Conservation (phyloP, 768 basidiomycete species). For the Tricholoma furcatifolium region DNA sequence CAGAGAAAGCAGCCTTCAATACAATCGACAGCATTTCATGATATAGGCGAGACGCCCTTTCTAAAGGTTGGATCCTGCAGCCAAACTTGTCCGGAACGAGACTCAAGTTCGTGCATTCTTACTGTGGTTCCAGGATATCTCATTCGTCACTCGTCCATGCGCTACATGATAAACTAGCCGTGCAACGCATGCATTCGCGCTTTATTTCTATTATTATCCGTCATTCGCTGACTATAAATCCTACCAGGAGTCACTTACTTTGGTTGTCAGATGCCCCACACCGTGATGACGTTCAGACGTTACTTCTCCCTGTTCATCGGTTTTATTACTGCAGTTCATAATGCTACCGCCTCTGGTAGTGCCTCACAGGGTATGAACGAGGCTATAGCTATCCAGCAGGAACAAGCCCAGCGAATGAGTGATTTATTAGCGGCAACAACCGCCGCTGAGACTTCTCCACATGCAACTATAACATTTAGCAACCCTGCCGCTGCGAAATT, state of each 20-base stretch:
- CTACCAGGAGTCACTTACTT: neutral
- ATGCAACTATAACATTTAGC: slow-evolving; percentile 52
- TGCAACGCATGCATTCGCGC: slow-evolving; percentile 6
- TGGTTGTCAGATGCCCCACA: neutral
- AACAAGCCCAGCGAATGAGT: slow-evolving; percentile 39
- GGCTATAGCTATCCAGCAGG: slow-evolving; percentile 43
- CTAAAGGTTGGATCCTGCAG: too few relatives aligned
- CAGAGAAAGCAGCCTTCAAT: too few relatives aligned
- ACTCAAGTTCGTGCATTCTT: neutral
- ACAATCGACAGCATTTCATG: too few relatives aligned
- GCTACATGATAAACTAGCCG: slow-evolving; percentile 3
- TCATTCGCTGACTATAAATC: neutral
- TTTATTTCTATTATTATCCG: slow-evolving; percentile 12
- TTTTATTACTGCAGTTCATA: slow-evolving; percentile 14
- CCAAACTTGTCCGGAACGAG: neutral
- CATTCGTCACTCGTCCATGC: neutral
- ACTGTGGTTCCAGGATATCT: neutral
- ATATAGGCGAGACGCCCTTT: too few relatives aligned
- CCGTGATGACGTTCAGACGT: slow-evolving; percentile 1
- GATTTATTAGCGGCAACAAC: slow-evolving; percentile 34
- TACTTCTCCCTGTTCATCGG: slow-evolving; percentile 13
- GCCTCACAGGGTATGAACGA: slow-evolving; percentile 40
- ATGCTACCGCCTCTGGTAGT: slow-evolving; percentile 23
- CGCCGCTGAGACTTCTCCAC: slow-evolving; percentile 10
- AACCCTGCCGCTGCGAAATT: slow-evolving; percentile 58